Percentiles rank a stretch among this genome's conserved stretches.
Evolutionary conservation across 2,329 filamentous ascomycete genomes (phyloP).

Genomic region (Aspergillus transmontanensis): DNA sequence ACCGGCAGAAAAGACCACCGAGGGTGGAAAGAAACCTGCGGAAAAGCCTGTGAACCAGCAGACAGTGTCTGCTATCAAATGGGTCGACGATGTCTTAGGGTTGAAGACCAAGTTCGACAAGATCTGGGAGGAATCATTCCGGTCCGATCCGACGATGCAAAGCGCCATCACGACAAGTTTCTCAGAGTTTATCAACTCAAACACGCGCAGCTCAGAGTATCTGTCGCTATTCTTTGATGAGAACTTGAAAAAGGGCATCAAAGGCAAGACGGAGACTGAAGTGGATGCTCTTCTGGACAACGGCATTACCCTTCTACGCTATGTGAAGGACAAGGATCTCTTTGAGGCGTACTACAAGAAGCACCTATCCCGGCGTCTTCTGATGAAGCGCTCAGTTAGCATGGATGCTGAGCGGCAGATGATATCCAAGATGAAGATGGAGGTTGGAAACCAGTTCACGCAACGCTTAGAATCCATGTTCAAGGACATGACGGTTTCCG

Average conservation of each 20-base stretch:
- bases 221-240: constrained; percentile 97
- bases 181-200: constrained; percentile 90
- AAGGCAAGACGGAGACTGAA: constrained; percentile 87
- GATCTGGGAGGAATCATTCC: constrained; percentile 74
- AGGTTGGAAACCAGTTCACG: constrained; percentile 92
- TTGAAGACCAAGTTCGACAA: constrained; percentile 89
- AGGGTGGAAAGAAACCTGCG: constrained; percentile 53
- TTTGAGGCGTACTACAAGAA: constrained; percentile 99
- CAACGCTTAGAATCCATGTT: constrained; percentile 96
- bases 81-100: constrained; percentile 86
- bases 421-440: constrained; percentile 95
- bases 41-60: constrained; percentile 69
- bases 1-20: constrained; percentile 51
- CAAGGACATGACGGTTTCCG: constrained; percentile 87
- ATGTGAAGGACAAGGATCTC: constrained; percentile 87
- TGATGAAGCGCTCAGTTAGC: constrained; percentile 87
- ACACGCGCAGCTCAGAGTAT: constrained; percentile 81
- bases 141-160: constrained; percentile 74
- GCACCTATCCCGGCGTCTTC: constrained; percentile 81
- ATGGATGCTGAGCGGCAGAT: constrained; percentile 93
- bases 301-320: constrained; percentile 83
- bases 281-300: constrained; percentile 84
- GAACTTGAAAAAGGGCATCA: constrained; percentile 89
- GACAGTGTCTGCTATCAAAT: constrained; percentile 85
- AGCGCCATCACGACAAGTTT: constrained; percentile 85